Percentiles rank a stretch among this genome's conserved stretches.
These are phyloP conservation scores for Coprinopsis cinerea DNA, from an alignment of 768 basidiomycete genomes.

Conservation along the genomic window DNA sequence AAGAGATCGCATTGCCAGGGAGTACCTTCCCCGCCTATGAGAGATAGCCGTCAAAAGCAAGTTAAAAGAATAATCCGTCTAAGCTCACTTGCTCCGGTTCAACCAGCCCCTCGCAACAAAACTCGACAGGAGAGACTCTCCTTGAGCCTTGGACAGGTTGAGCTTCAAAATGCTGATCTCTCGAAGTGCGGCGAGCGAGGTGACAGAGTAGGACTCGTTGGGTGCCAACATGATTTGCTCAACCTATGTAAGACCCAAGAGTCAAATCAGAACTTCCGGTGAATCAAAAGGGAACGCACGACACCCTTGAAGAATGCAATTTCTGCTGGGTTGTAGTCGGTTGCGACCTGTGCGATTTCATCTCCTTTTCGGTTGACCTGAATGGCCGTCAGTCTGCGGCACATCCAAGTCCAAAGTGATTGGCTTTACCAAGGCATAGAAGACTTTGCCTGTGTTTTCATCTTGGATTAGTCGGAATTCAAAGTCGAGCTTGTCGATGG, in stretches of 20 bases:
- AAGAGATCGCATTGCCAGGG: constrained; percentile 67
- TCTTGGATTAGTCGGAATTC: constrained; percentile 62
- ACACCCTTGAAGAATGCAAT: constrained; percentile 82
- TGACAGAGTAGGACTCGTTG: constrained; percentile 66
- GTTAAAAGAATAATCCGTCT: constrained; percentile 8
- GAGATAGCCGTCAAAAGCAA: neutral
- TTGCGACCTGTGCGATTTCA: constrained; percentile 78
- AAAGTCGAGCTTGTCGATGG: constrained; percentile 65
- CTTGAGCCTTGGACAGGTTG: constrained; percentile 71
- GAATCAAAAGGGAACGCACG: constrained; percentile 35
- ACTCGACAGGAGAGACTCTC: constrained; percentile 64
- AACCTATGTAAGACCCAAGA: constrained; percentile 40
- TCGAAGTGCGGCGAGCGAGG: constrained; percentile 70
- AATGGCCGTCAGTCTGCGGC: neutral
- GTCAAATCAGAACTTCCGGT: neutral
- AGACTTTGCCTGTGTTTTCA: constrained; percentile 55
- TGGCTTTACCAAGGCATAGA: constrained; percentile 64
- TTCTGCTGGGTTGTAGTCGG: constrained; percentile 72
- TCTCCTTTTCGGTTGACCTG: constrained; percentile 82
- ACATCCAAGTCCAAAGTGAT: neutral
- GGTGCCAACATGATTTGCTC: constrained; percentile 86
- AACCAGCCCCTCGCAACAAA: constrained; percentile 85
- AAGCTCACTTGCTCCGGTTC: constrained; percentile 67
- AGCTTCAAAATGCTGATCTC: constrained; percentile 56
- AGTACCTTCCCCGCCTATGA: constrained; percentile 61